Evolutionary conservation across 164 flowering plant species (phyloP).

Genomic region (Hamamelis virginiana): DNA sequence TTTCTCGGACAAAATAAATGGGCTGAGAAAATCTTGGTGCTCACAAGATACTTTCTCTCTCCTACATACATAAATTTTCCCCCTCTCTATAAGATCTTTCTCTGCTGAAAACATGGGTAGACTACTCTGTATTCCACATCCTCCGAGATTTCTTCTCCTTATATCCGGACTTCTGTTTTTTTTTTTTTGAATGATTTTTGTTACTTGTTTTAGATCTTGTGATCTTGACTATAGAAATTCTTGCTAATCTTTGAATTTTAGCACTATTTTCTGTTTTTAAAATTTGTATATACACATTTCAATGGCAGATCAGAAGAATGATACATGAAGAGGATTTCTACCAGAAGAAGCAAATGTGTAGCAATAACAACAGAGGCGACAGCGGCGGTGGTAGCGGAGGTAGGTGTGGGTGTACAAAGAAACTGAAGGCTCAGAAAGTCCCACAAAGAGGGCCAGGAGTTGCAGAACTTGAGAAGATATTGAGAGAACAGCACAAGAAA

Average conservation of each 20-base stretch:
- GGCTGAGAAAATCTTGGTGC: slow-evolving; percentile 1
- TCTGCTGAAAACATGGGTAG: background rate
- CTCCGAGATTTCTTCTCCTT: background rate
- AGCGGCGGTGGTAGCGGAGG: slow-evolving; percentile 3
- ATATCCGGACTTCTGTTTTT: background rate
- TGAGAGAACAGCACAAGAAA: slow-evolving; percentile 24
- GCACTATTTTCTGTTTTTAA: background rate
- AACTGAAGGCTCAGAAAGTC: slow-evolving; percentile 5
- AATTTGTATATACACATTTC: background rate
- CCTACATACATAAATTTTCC: background rate
- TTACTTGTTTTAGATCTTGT: background rate
- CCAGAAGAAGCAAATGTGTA: background rate
- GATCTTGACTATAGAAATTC: background rate
- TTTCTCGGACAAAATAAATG: background rate
- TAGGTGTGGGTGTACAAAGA: slow-evolving; percentile 5
- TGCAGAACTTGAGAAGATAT: slow-evolving; percentile 40
- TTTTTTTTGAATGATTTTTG: background rate
- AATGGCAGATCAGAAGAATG: background rate
- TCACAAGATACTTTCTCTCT: background rate
- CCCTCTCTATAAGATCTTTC: background rate
- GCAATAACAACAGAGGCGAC: background rate
- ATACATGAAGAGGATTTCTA: background rate
- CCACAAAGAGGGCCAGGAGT: slow-evolving; percentile 40
- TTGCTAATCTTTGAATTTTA: background rate
- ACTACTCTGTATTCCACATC: background rate